Evolutionary conservation across 106 monocot genomes (phyloP).

Genomic region (Dendrobium officinale): DNA sequence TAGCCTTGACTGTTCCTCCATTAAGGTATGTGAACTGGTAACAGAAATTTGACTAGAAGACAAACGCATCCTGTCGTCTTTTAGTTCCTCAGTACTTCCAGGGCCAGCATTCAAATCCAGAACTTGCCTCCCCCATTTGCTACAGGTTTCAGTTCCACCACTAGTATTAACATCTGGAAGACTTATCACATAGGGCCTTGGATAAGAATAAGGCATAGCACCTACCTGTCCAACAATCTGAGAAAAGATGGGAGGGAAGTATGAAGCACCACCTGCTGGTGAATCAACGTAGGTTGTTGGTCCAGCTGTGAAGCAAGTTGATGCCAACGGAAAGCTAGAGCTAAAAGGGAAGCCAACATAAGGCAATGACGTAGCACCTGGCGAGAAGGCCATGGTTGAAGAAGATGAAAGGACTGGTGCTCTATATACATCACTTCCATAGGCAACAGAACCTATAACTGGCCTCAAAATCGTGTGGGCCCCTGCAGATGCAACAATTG

Average conservation of each 20-base stretch:
- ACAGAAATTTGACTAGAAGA: conserved; percentile 23
- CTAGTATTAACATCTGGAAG: conserved; percentile 23
- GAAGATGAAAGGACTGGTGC: conserved; percentile 47
- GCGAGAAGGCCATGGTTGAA: conserved; percentile 46
- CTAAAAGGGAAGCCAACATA: conserved; percentile 51
- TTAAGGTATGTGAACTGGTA: conserved; percentile 30
- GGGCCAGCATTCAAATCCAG: conserved; percentile 77
- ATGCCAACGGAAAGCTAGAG: conserved; percentile 33
- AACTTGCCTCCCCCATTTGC: conserved; percentile 44
- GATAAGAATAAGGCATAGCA: conserved; percentile 30
- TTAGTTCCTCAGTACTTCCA: conserved; percentile 41
- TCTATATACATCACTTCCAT: conserved; percentile 46
- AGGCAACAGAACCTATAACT: conserved; percentile 14
- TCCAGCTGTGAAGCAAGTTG: conserved; percentile 29
- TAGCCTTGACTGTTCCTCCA: conserved; percentile 46
- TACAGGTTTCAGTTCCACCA: conserved; percentile 24
- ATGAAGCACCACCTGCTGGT: conserved; percentile 20
- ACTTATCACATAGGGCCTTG: conserved; percentile 40
- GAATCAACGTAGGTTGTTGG: conserved; percentile 41
- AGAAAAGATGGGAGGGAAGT: conserved; percentile 38
- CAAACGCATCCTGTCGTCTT: conserved; percentile 17
- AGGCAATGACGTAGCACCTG: conserved; percentile 36
- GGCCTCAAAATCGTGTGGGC: conserved; percentile 41
- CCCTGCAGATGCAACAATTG: conserved; percentile 38
- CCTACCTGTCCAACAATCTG: conserved; percentile 35